These are phyloP conservation scores for Pachysandra terminalis DNA, from an alignment of 164 flowering plant species.

Conservation along the genomic window DNA sequence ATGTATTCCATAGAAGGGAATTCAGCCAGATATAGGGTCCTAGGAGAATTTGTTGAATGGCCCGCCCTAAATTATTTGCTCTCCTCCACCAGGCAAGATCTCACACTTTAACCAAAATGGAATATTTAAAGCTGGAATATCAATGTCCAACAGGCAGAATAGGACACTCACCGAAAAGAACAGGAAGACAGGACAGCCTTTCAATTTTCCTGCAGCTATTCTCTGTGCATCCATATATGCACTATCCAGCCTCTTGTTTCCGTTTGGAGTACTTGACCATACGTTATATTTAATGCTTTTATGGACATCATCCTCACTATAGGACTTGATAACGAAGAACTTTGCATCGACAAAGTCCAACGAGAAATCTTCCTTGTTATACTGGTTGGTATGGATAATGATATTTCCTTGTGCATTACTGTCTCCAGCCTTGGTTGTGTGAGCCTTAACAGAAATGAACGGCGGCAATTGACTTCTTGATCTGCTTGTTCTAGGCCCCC, in stretches of 20 bases:
- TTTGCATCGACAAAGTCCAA: slow-evolving; percentile 56
- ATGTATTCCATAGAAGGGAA: background rate
- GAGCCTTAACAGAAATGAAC: slow-evolving; percentile 41
- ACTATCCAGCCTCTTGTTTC: slow-evolving; percentile 74
- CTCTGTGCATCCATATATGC: slow-evolving; percentile 72
- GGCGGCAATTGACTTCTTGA: slow-evolving; percentile 39
- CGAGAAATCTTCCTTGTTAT: slow-evolving; percentile 62
- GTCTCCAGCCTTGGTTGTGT: slow-evolving; percentile 48
- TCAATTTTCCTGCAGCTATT: slow-evolving; percentile 40
- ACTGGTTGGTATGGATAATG: slow-evolving; percentile 49
- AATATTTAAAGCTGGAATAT: background rate
- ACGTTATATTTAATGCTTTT: slow-evolving; percentile 89
- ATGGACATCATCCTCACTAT: slow-evolving; percentile 94
- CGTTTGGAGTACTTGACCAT: slow-evolving; percentile 95
- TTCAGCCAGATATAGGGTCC: background rate
- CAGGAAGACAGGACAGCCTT: slow-evolving; percentile 75
- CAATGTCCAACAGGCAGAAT: background rate
- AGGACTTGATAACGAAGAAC: slow-evolving; percentile 88
- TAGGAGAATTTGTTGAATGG: too few species aligned
- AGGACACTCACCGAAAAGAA: slow-evolving; percentile 76
- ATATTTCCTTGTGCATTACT: slow-evolving; percentile 52
- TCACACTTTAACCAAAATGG: background rate
- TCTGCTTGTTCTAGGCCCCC: slow-evolving; percentile 59
- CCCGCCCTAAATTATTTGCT: too few species aligned
- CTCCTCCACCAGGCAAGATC: background rate